Conservation (phyloP, 352 stramenopile genomes). For the Globisporangium cystogenes region DNA sequence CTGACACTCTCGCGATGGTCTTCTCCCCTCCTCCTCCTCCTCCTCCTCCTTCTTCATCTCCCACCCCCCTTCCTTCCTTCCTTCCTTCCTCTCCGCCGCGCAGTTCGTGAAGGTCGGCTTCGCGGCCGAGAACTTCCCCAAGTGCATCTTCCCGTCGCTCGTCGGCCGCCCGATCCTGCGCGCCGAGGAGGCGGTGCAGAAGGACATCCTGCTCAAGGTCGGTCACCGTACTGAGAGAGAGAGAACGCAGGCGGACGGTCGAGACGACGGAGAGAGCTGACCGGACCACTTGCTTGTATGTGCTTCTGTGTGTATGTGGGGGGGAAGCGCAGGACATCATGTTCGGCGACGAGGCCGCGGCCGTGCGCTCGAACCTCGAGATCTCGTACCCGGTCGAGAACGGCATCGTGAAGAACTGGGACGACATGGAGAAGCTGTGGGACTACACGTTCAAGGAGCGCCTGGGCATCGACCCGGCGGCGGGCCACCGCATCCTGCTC, state of each 20-base stretch:
- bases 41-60: neutral
- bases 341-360: constrained; percentile 92
- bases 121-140: constrained; percentile 93
- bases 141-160: constrained; percentile 93
- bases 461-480: constrained; percentile 57
- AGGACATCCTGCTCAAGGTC: constrained; percentile 84
- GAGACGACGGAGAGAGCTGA: neutral
- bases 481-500: constrained; percentile 85
- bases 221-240: neutral
- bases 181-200: constrained; percentile 87
- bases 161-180: constrained; percentile 92
- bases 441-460: constrained; percentile 96
- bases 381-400: constrained; percentile 93
- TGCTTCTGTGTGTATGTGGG: neutral
- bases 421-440: constrained; percentile 97
- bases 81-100: neutral
- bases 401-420: constrained; percentile 96
- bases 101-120: constrained; percentile 93
- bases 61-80: neutral
- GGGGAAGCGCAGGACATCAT: constrained; percentile 83
- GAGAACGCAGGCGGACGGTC: too few relatives aligned
- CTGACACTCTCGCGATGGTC: too few relatives aligned
- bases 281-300: too few relatives aligned
- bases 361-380: constrained; percentile 82
- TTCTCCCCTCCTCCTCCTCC: too few relatives aligned